phyloP scores from a whole-genome alignment of 2,329 filamentous ascomycete species.

The Aspergillus pseudotamarii region DNA sequence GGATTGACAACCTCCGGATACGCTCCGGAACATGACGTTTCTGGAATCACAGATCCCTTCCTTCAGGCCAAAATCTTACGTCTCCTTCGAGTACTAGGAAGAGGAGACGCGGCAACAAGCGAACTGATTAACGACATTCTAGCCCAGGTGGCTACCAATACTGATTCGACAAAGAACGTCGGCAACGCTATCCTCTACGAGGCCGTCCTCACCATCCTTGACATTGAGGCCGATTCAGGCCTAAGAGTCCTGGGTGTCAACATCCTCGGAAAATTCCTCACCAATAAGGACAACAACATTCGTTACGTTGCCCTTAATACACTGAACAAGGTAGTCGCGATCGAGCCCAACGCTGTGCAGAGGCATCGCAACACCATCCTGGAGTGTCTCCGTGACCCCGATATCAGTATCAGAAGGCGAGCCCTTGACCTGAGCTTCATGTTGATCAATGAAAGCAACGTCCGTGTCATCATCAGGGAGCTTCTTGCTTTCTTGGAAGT shows the following conservation, averaged over 20 bases:
- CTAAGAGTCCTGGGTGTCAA: constrained; percentile 94
- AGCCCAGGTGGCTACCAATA: constrained; percentile 96
- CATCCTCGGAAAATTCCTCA: constrained; percentile 95
- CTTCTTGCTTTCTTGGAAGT: constrained; percentile 94
- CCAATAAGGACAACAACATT: constrained; percentile 99
- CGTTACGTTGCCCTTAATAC: constrained; percentile 97
- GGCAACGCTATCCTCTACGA: constrained; percentile 98
- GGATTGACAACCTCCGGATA: constrained; percentile 92
- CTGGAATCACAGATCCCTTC: constrained; percentile 96
- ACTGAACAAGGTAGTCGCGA: constrained; percentile 94
- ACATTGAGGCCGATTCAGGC: constrained; percentile 96
- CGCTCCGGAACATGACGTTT: constrained; percentile 96
- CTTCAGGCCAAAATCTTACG: constrained; percentile 94
- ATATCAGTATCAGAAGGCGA: constrained; percentile 94
- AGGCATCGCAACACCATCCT: constrained; percentile 96
- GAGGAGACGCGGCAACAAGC: constrained; percentile 83
- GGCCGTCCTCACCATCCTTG: constrained; percentile 92
- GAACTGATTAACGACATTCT: constrained; percentile 99
- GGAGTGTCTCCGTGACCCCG: constrained; percentile 92
- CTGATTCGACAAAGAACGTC: constrained; percentile 96
- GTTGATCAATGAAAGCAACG: constrained; percentile 94
- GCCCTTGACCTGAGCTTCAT: constrained; percentile 98
- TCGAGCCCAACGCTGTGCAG: constrained; percentile 97
- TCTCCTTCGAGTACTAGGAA: constrained; percentile 79
- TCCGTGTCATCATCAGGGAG: constrained; percentile 89